phyloP scores from a whole-genome alignment of 148 eudicot genomes.

The Amaranthus cruentus region DNA sequence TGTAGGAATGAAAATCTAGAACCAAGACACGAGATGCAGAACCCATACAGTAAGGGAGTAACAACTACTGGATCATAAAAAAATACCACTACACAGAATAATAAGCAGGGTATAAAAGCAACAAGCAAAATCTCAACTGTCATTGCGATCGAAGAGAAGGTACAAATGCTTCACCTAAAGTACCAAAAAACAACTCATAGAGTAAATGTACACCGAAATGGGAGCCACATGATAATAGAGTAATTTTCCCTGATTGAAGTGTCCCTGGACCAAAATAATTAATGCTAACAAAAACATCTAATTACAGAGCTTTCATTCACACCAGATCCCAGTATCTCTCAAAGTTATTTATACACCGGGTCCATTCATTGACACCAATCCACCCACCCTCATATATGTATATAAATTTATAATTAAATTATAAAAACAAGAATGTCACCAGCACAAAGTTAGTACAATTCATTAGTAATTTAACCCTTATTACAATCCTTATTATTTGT shows the following conservation, averaged over 20 bases:
- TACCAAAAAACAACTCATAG: constrained; percentile 13
- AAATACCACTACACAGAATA: not conserved
- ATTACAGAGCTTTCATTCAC: constrained; percentile 4
- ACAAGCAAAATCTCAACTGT: not conserved
- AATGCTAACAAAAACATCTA: constrained; percentile 15
- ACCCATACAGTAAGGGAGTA: no score
- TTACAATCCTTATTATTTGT: not conserved
- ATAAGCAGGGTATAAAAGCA: not conserved
- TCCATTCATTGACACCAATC: not conserved
- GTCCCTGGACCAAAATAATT: constrained; percentile 14
- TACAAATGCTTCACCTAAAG: constrained; percentile 5
- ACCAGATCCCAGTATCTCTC: constrained; percentile 8
- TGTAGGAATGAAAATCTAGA: no score
- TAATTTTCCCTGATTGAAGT: not conserved
- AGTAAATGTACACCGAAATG: constrained; percentile 11
- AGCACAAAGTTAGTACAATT: not conserved
- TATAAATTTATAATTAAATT: not conserved
- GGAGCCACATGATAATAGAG: constrained; percentile 9
- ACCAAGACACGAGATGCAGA: no score
- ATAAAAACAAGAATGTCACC: constrained; percentile 13
- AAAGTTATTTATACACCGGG: constrained; percentile 7
- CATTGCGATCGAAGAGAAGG: not conserved
- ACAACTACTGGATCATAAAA: no score
- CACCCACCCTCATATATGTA: not conserved
- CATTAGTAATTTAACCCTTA: not conserved